phyloP scores from a whole-genome alignment of 208 protist species.

The Trypanosoma theileri region DNA sequence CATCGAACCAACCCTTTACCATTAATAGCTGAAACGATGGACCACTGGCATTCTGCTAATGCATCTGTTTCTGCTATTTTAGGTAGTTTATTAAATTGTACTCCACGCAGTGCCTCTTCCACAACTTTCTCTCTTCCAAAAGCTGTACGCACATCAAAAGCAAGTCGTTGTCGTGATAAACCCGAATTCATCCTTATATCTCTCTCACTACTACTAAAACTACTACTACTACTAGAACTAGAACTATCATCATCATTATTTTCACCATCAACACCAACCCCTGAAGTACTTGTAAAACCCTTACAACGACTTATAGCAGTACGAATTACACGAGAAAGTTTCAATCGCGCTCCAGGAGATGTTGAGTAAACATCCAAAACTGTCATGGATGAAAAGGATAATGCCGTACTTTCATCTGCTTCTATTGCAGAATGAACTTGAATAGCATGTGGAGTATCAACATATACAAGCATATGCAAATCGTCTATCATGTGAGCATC shows the following conservation, averaged over 20 bases:
- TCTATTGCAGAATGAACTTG: not conserved
- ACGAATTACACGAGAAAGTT: slow-evolving; percentile 39
- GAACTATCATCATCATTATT: not conserved
- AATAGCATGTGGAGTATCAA: slow-evolving; percentile 26
- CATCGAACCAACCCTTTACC: slow-evolving; percentile 24
- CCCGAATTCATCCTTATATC: not conserved
- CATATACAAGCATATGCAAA: slow-evolving; percentile 48
- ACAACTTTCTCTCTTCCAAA: slow-evolving; percentile 21
- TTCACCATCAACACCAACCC: not conserved
- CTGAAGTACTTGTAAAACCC: not conserved
- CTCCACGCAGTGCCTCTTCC: slow-evolving; percentile 8
- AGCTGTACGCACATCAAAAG: slow-evolving; percentile 27
- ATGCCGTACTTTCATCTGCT: not conserved
- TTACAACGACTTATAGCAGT: slow-evolving; percentile 6
- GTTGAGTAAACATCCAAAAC: slow-evolving; percentile 40
- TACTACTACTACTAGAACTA: not conserved
- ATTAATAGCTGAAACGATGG: not conserved
- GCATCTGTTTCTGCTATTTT: not conserved
- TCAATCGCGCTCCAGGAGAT: slow-evolving; percentile 21
- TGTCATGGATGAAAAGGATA: slow-evolving; percentile 14
- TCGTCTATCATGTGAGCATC: slow-evolving; percentile 59
- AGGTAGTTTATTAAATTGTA: not conserved
- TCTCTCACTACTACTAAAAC: not conserved
- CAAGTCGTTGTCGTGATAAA: not conserved
- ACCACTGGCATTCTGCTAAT: slow-evolving; percentile 16